Percentiles rank a stretch among this genome's conserved stretches.
These are phyloP conservation scores for Phytophthora syringae DNA, from an alignment of 352 stramenopile species.

Conservation along the genomic window DNA sequence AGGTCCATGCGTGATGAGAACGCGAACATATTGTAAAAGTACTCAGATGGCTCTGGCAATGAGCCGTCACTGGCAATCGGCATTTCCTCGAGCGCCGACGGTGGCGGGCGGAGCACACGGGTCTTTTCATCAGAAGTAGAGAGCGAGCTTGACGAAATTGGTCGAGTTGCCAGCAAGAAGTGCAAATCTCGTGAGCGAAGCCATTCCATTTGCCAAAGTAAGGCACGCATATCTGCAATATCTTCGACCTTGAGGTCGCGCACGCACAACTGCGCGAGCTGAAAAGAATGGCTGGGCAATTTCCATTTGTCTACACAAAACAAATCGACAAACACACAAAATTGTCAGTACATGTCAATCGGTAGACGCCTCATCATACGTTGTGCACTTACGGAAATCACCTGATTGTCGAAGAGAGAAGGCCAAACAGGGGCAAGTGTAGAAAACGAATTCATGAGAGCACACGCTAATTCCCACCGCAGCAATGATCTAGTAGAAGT, in stretches of 20 bases:
- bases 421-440: conserved; percentile 50
- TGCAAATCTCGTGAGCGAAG: conserved; percentile 47
- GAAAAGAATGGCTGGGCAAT: conserved; percentile 65
- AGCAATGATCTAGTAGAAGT: conserved; percentile 27
- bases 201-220: conserved; percentile 56
- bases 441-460: conserved; percentile 64
- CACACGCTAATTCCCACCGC: conserved; percentile 56
- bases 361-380: neutral
- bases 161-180: conserved; percentile 50
- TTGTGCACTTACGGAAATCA: conserved; percentile 50
- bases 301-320: conserved; percentile 55
- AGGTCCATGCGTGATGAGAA: conserved; percentile 68
- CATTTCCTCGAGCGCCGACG: conserved; percentile 17
- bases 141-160: conserved; percentile 48
- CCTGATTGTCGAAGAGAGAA: conserved; percentile 70
- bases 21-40: conserved; percentile 77
- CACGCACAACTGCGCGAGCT: conserved; percentile 65
- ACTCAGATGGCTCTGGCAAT: conserved; percentile 40
- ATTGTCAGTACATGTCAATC: conserved; percentile 1
- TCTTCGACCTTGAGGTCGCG: conserved; percentile 44
- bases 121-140: conserved; percentile 43
- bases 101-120: conserved; percentile 29
- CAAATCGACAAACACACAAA: neutral
- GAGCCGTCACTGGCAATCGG: conserved; percentile 17
- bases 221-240: conserved; percentile 40